These are phyloP conservation scores for Paramecium octaurelia DNA, from an alignment of 73 alveolate genomes.

Conservation along the genomic window DNA sequence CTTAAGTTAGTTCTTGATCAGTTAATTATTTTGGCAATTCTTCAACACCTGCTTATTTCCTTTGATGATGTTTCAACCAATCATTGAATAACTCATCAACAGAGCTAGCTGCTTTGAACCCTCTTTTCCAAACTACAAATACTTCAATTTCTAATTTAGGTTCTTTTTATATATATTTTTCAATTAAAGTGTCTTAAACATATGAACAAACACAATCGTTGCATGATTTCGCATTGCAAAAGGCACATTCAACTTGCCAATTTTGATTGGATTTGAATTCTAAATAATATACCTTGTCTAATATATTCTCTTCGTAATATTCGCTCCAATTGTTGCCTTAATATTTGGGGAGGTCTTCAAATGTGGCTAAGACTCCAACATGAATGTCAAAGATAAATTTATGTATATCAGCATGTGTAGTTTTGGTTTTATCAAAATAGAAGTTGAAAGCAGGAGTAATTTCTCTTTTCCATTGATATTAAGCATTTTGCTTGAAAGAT, in stretches of 20 bases:
- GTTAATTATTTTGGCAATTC: background rate
- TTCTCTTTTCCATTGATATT: constrained; percentile 31
- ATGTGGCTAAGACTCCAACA: background rate
- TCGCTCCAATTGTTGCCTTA: background rate
- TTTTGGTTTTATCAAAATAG: background rate
- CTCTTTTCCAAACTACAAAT: constrained; percentile 44
- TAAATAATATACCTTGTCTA: constrained; percentile 15
- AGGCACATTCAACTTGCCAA: constrained; percentile 15
- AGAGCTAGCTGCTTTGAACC: background rate
- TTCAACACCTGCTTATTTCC: background rate
- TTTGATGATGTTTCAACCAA: background rate
- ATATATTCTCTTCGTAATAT: background rate
- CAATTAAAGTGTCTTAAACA: background rate
- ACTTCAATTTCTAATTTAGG: constrained; percentile 39
- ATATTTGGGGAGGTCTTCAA: background rate
- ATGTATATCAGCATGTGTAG: background rate
- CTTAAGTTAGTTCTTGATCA: background rate
- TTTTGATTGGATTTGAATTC: constrained; percentile 40
- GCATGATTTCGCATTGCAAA: background rate
- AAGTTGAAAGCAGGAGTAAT: constrained; percentile 44
- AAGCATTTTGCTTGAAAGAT: constrained; percentile 23
- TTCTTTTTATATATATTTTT: background rate
- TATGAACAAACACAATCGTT: background rate
- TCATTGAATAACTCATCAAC: constrained; percentile 28
- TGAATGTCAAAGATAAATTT: background rate